These are phyloP conservation scores for Heliamphora exappendiculata DNA, from an alignment of 148 eudicot species.

Conservation along the genomic window DNA sequence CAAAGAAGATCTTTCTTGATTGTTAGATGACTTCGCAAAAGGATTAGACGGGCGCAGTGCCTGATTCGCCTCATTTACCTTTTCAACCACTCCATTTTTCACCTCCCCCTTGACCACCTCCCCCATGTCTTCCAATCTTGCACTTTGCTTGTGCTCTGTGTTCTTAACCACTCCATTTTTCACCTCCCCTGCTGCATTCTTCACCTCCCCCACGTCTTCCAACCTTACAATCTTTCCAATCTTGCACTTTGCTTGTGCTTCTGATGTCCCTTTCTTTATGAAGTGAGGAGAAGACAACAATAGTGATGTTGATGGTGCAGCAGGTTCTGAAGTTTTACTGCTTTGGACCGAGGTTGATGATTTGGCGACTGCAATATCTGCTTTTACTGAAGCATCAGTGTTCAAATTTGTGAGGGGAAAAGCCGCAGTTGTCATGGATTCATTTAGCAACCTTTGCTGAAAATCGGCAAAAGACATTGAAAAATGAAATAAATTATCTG, in stretches of 20 bases:
- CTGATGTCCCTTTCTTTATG: constrained; percentile 32
- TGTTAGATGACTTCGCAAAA: constrained; percentile 67
- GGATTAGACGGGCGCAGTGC: constrained; percentile 56
- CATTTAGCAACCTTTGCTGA: constrained; percentile 68
- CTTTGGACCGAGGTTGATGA: constrained; percentile 23
- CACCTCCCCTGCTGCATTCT: constrained; percentile 13
- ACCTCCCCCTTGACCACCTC: too few relatives aligned
- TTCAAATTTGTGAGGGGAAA: constrained; percentile 17
- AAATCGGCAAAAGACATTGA: constrained; percentile 5
- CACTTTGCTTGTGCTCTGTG: constrained; percentile 32
- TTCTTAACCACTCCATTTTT: constrained; percentile 20
- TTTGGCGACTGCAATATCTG: constrained; percentile 26
- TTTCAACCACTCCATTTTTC: constrained; percentile 24
- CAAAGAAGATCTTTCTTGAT: constrained; percentile 50
- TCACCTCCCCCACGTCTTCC: constrained; percentile 21
- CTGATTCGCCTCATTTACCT: constrained; percentile 23
- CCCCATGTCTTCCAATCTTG: constrained; percentile 21
- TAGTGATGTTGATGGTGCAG: constrained; percentile 26
- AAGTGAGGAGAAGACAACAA: constrained; percentile 41
- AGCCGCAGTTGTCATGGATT: constrained; percentile 23
- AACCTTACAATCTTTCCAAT: constrained; percentile 12
- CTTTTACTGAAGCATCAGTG: constrained; percentile 16
- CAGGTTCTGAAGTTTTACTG: constrained; percentile 39
- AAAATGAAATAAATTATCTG: neutral
- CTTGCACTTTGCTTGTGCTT: constrained; percentile 33